Evolutionary conservation across 192 early-diverging fungal genomes (phyloP), one percentile per base, ranked within the genome.

Genomic region (Coemansia sp.): DNA sequence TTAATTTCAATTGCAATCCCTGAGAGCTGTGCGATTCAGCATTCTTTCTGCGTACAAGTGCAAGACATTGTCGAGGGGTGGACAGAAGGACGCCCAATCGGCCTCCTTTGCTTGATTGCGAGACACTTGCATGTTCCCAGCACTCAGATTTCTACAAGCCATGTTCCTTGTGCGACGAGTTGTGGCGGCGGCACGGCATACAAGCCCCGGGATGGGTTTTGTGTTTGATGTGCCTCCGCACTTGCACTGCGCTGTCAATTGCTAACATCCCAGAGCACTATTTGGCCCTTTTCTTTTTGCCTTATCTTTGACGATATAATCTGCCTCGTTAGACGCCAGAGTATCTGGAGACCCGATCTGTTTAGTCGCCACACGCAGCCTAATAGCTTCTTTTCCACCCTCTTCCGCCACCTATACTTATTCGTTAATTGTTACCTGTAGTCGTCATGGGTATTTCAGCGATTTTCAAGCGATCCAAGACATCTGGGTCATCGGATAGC

Each of bases 381-480:
- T 45, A 45, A 45, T 45, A 45, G 15, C 56, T 32, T 25, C n/a
- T 39, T 41, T 12, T 19, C 37, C 43, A 17, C 10, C 45, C 47
- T 61, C 9, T 19, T 29, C 9, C 25, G 32, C 32, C 32, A 35
- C 14, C 29, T 22, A 10, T 3, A 55, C n/a, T 27, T 17, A 14
- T 45, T n/a, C 25, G 8, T 29, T 55, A 55, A 23, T 29, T 55
- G 53, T 29, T 15, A 25, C 21, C 22, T 45, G 24, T 45, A 59
- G 64, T 39, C n/a, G 61, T 8, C 12, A 80, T 80, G 77, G 77
- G 77, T 7, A 80, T 80, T 25, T 68, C 77, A 14, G 69, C 72
- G n/a, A 80, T 80, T 39, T 80, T 80, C 63, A 80, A 68, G 66
- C 68, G 72, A 53, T 47, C 58, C 58, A 80, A 72, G 77, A 24